Conservation (phyloP, 805 yeast species). For the Saccharomycopsis sp. region DNA sequence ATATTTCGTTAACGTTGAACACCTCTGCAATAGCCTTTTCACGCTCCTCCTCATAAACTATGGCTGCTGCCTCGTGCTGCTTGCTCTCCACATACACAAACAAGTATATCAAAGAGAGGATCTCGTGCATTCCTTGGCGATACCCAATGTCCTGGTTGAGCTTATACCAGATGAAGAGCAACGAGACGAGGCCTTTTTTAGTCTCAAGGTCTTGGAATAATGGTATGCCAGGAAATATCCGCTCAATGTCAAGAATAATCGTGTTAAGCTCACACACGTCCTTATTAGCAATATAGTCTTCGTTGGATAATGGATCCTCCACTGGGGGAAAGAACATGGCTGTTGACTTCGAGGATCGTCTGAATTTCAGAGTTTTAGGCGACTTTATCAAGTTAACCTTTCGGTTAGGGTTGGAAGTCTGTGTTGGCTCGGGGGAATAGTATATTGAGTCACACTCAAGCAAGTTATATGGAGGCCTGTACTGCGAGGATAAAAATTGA, state of each 20-base stretch:
- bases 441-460: conserved; percentile 8
- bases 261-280: conserved; percentile 17
- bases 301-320: background rate
- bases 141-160: conserved; percentile 24
- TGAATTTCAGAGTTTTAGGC: background rate
- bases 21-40: conserved; percentile 27
- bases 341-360: background rate
- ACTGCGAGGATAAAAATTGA: conserved; percentile 7
- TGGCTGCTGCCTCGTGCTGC: conserved; percentile 21
- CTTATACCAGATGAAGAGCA: conserved; percentile 21
- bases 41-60: conserved; percentile 14
- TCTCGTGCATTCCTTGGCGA: conserved; percentile 49
- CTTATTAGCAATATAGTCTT: background rate
- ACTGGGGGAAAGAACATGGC: background rate
- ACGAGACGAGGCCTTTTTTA: conserved; percentile 12
- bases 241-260: conserved; percentile 20
- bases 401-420: background rate
- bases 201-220: conserved; percentile 9
- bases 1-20: conserved; percentile 31
- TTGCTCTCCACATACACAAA: conserved; percentile 35
- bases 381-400: background rate
- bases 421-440: background rate
- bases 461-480: conserved; percentile 5
- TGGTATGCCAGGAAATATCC: conserved; percentile 20
- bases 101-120: conserved; percentile 40